phyloP scores from a whole-genome alignment of 768 basidiomycete genomes.

The Trichaptum fuscoviolaceum region DNA sequence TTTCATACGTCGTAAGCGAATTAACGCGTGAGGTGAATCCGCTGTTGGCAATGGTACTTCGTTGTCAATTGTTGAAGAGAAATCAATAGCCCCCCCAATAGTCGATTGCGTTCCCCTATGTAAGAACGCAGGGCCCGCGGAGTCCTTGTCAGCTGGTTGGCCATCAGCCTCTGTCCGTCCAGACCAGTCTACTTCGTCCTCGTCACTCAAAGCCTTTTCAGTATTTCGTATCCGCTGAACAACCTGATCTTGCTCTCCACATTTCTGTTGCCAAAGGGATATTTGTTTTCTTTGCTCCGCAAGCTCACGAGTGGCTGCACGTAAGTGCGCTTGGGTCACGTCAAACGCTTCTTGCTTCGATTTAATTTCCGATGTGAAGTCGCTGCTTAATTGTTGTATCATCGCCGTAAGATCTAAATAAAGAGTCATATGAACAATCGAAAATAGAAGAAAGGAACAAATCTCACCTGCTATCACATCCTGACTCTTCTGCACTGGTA shows the following conservation, averaged over 20 bases:
- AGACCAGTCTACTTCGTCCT: constrained; percentile 86
- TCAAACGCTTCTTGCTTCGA: constrained; percentile 85
- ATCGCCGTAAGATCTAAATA: constrained; percentile 74
- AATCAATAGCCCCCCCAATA: constrained; percentile 63
- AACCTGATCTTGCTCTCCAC: constrained; percentile 75
- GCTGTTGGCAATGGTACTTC: constrained; percentile 66
- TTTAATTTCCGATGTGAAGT: constrained; percentile 82
- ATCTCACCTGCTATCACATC: constrained; percentile 71
- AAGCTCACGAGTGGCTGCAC: constrained; percentile 84
- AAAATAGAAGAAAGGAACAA: constrained; percentile 5
- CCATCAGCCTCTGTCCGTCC: constrained; percentile 56
- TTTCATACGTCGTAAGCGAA: constrained; percentile 70
- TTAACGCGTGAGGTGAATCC: constrained; percentile 55
- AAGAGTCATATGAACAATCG: constrained; percentile 11
- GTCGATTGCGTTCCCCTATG: constrained; percentile 64
- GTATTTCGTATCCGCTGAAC: constrained; percentile 81
- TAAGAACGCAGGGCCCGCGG: constrained; percentile 61
- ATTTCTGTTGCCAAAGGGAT: constrained; percentile 64
- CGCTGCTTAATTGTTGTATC: constrained; percentile 70
- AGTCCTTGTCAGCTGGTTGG: constrained; percentile 23
- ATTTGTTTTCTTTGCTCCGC: constrained; percentile 88
- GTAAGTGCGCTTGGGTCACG: constrained; percentile 79
- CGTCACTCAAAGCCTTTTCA: constrained; percentile 69
- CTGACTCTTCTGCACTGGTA: constrained; percentile 81
- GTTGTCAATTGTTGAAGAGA: constrained; percentile 55